Conservation (phyloP, 805 yeast genomes). For the Candida khao-thaluensis region DNA sequence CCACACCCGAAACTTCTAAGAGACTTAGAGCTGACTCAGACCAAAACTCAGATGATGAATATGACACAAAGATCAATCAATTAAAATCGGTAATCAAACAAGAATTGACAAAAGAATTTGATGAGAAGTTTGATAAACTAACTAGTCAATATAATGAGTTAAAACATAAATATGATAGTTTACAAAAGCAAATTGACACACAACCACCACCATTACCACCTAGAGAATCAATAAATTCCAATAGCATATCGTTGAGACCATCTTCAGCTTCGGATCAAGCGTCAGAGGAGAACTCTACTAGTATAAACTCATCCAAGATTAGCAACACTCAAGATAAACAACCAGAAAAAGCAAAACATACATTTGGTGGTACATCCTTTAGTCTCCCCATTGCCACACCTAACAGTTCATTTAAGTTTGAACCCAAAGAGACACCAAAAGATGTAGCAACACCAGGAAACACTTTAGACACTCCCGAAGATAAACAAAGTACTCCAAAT, state of each 20-base stretch:
- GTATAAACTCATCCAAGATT: no score
- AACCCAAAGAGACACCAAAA: not conserved
- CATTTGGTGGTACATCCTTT: conserved; percentile 23
- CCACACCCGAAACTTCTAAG: conserved; percentile 13
- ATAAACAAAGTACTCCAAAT: not conserved
- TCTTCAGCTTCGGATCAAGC: not conserved
- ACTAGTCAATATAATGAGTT: conserved; percentile 22
- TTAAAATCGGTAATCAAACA: conserved; percentile 33
- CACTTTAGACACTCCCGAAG: conserved; percentile 1
- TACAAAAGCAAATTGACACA: conserved; percentile 13
- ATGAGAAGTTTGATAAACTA: conserved; percentile 18
- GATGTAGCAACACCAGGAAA: not conserved
- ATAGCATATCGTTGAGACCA: conserved; percentile 5
- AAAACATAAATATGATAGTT: conserved; percentile 13
- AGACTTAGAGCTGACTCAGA: conserved; percentile 11
- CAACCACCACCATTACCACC: conserved; percentile 9
- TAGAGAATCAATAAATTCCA: conserved; percentile 5
- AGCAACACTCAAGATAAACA: no score
- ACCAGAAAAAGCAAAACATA: conserved; percentile 15
- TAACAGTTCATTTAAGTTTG: conserved; percentile 14
- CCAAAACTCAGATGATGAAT: not conserved
- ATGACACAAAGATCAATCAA: conserved; percentile 14
- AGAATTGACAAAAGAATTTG: conserved; percentile 21
- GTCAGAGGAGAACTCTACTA: no score
- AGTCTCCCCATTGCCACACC: conserved; percentile 19